These are phyloP conservation scores for Lichenothelia convexa DNA, from an alignment of 495 filamentous ascomycete genomes.

Conservation along the genomic window DNA sequence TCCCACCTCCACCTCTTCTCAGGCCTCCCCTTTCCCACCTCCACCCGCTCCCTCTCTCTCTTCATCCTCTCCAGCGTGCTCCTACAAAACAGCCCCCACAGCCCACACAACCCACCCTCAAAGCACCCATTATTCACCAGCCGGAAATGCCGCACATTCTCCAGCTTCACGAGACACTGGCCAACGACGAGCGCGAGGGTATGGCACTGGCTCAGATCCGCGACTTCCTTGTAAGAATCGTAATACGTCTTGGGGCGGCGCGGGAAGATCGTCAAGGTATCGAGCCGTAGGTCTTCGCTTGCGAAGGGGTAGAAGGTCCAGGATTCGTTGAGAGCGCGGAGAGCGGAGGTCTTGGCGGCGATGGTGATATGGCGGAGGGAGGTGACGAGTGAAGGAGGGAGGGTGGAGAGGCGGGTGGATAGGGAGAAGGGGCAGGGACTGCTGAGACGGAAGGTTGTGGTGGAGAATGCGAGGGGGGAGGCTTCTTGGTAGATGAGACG, in stretches of 20 bases:
- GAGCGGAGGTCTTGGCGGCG: constrained; percentile 5
- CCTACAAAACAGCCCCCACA: too few relatives aligned
- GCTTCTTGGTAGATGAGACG: constrained; percentile 85
- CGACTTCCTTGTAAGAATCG: constrained; percentile 8
- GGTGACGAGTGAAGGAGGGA: constrained; percentile 1
- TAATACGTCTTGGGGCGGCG: constrained; percentile 4
- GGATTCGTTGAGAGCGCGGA: constrained; percentile 12
- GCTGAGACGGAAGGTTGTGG: constrained; percentile 7
- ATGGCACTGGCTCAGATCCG: constrained; percentile 9
- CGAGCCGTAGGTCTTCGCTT: constrained; percentile 4
- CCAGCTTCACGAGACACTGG: constrained; percentile 9
- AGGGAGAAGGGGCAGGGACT: constrained; percentile 1
- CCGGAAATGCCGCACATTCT: too few relatives aligned
- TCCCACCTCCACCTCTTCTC: too few relatives aligned
- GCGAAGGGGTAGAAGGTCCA: constrained; percentile 12
- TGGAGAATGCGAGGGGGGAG: constrained; percentile 8
- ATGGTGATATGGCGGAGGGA: constrained; percentile 9
- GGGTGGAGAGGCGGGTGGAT: background rate
- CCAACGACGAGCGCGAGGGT: constrained; percentile 12
- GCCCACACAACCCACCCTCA: too few relatives aligned
- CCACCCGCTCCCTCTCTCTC: too few relatives aligned
- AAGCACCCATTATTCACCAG: too few relatives aligned
- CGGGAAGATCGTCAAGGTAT: constrained; percentile 8
- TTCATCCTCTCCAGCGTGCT: too few relatives aligned
- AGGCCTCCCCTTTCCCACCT: too few relatives aligned